Evolutionary conservation across 2,329 filamentous ascomycete genomes (phyloP), one percentile per base, ranked within the genome.

Genomic region (Fusarium humuli): DNA sequence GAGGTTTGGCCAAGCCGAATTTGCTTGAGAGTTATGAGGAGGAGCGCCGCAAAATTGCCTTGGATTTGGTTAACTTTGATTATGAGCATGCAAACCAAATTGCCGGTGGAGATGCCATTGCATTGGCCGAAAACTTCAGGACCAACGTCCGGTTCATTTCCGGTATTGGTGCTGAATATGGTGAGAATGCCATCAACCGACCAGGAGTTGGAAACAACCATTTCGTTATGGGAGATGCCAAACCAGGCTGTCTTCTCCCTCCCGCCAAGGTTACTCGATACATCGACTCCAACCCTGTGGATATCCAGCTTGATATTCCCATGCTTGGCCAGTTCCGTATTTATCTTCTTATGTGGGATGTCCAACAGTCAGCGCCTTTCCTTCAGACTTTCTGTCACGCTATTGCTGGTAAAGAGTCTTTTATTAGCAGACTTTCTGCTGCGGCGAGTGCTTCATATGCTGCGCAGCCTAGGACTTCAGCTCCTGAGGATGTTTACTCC

Each of bases 231-330:
- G 84, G 85, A 41, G 83, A 85, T 27, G 84, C 84, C 48, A 84
- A 83, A 65, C 85, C 86, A 6, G 86, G 86, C 10, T 87, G 84
- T 52, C 81, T 87, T 23, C 82, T 92, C 27, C 86, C 89, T 5
- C 92, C 92, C 4, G 90, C 90, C 42, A 91, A 88, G 78, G 91
- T 91, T 20, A 92, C 90, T 1, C 86, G 92, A 29, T 94, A 91
- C 76, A 87, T 94, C 54, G 92, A 94, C 78, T 90, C 91, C 6
- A 94, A 94, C 73, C 92, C 92, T 0, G 88, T 94, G 44, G 90
- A 94, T 72, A 82, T 94, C 29, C 91, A 94, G 76, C 87, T 93
- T 8, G 92, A 94, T 74, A 92, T 94, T 46, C 92, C 92, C 3
- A 87, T 93, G 79, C 82, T 94, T 8, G 90, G 92, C 27, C 92